Evolutionary conservation across 257 asterid genomes (phyloP).

Genomic region (Petunia secreta): DNA sequence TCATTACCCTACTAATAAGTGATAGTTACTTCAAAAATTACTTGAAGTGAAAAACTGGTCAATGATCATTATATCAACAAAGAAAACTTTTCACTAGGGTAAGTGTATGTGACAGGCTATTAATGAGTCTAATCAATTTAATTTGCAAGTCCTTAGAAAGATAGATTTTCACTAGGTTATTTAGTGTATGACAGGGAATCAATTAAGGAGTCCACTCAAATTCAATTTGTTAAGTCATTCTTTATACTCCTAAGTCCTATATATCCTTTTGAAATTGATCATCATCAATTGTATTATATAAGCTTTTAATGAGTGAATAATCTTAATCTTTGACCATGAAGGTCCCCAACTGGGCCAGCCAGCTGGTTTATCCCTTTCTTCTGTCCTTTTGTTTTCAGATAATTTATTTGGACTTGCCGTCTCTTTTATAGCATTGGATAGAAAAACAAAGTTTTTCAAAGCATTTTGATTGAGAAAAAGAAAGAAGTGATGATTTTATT

Average conservation of each 20-base stretch:
- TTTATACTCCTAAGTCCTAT: too few relatives aligned
- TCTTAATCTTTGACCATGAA: conserved; percentile 18
- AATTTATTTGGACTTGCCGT: neutral
- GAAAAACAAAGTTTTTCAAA: neutral
- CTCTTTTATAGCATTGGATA: neutral
- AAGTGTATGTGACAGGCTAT: conserved; percentile 17
- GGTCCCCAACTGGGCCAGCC: neutral
- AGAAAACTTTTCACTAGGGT: neutral
- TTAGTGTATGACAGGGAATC: neutral
- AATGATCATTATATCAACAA: conserved; percentile 25
- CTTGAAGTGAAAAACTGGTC: conserved; percentile 23
- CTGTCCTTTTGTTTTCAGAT: neutral
- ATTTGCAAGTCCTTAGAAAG: neutral
- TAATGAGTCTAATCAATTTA: conserved; percentile 31
- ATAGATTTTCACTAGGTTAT: neutral
- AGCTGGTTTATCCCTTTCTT: neutral
- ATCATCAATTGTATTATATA: neutral
- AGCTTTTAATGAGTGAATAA: neutral
- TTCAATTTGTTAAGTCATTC: neutral
- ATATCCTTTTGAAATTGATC: neutral
- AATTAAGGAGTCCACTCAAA: neutral
- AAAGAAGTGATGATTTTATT: too few relatives aligned
- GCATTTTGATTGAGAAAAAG: neutral
- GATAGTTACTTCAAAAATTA: neutral
- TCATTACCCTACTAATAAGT: neutral